Percentiles rank a stretch among this genome's conserved stretches.
phyloP scores from a whole-genome alignment of 768 basidiomycete species.

The Suillus occidentalis region DNA sequence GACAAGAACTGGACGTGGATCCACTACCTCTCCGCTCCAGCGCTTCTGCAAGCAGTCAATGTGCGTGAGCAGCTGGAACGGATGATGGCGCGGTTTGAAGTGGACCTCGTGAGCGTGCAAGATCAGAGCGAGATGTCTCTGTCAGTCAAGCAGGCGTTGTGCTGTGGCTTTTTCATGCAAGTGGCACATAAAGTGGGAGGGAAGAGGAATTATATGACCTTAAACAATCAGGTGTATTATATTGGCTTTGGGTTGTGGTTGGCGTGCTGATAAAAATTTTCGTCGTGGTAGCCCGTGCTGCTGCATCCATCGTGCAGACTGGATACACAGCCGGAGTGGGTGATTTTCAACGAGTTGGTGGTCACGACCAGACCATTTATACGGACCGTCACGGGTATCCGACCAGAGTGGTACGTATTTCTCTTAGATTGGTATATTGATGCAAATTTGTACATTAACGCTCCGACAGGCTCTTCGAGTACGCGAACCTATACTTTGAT shows the following conservation, averaged over 20 bases:
- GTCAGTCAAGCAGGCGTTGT: conserved; percentile 80
- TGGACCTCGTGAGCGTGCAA: conserved; percentile 66
- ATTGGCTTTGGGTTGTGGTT: background rate
- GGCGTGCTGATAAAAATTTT: background rate
- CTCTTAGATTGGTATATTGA: conserved; percentile 10
- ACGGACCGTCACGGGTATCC: conserved; percentile 85
- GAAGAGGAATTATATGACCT: conserved; percentile 82
- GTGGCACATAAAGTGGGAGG: conserved; percentile 94
- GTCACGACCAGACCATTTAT: conserved; percentile 88
- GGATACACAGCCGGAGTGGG: conserved; percentile 89
- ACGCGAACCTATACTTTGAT: conserved; percentile 70
- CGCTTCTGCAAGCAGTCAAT: conserved; percentile 89
- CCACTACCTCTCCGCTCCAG: conserved; percentile 81
- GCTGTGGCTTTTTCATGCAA: conserved; percentile 98
- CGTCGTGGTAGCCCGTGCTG: conserved; percentile 16
- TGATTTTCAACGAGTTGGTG: conserved; percentile 92
- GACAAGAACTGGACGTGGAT: conserved; percentile 91
- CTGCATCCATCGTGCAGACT: conserved; percentile 85
- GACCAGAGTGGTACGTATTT: conserved; percentile 76
- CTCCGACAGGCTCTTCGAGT: conserved; percentile 59
- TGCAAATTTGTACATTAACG: background rate
- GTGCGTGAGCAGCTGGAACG: conserved; percentile 87
- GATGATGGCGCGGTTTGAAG: conserved; percentile 87
- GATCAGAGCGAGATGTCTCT: conserved; percentile 72
- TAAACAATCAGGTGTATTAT: conserved; percentile 80